Base-by-base conservation (phyloP, 2,329 filamentous ascomycete species). In the Chalara sp. region DNA sequence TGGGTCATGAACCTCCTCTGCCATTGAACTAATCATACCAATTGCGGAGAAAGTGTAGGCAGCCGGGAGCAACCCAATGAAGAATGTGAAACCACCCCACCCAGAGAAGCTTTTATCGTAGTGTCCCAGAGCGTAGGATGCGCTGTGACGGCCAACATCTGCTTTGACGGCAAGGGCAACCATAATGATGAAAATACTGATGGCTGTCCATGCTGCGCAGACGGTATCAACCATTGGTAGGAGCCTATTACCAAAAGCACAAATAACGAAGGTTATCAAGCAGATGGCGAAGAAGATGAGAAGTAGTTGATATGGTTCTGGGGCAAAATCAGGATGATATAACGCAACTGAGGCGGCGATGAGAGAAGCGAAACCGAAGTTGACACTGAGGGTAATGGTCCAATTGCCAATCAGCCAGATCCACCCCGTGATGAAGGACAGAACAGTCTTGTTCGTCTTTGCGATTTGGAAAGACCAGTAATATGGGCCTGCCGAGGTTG, bases 341-440 rank as follows among this genome's bases (percentile, higher is more conserved):
- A 83, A 73, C 3, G 73, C 70, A 5, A 79, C 63, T 0, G 72
- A 72, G 0, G 73, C 76, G 3, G 73, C 72, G 33, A 81, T 67
- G 44, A 83, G 60, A 1, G 73, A 76, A 1, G 78, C 76, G 52
- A 80, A 78, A 62, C 85, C 87, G 61, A 89, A 90, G 71, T 88
- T 87, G 64, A 89, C 86, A n/a, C 85, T 79, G n/a, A 89, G 73
- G 0, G 86, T 89, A 59, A 91, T 91, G 58, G 84, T 89, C 66
- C 89, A 84, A 69, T 90, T 90, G 52, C 87, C 87, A 47, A 89
- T 81, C 13, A 88, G 78, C 64, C 87, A 90, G 28, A 84, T 73
- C 86, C 86, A 90, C 53, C 86, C 86, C 57, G 82, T 86, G 54
- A 87, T 79, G 80, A 83, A 89, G 32, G 82, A 82, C 12, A 83